These are phyloP conservation scores for Pistacia integerrima DNA, from an alignment of 345 rosid species.

Conservation along the genomic window DNA sequence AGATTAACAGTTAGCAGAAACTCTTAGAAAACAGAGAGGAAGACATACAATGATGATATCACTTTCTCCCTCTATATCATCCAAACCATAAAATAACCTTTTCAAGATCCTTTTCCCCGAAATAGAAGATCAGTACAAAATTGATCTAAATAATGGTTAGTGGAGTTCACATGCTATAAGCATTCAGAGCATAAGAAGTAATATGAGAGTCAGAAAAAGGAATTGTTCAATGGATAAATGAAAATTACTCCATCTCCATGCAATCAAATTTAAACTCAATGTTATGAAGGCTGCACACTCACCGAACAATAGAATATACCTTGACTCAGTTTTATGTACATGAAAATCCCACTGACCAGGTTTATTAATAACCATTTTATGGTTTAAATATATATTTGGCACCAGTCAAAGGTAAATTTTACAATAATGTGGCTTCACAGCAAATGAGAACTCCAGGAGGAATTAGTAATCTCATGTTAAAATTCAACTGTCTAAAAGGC, in stretches of 20 bases:
- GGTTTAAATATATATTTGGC: slow-evolving; percentile 1
- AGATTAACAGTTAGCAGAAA: background rate
- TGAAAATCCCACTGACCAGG: background rate
- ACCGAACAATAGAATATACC: background rate
- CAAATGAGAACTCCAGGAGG: slow-evolving; percentile 18
- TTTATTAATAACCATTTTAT: background rate
- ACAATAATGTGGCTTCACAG: background rate
- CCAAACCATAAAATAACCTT: slow-evolving; percentile 83
- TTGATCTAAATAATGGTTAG: slow-evolving; percentile 15
- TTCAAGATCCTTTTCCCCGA: slow-evolving; percentile 86
- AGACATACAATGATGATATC: slow-evolving; percentile 83
- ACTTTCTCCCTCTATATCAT: slow-evolving; percentile 64
- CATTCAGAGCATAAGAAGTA: background rate
- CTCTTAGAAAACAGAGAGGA: slow-evolving; percentile 6
- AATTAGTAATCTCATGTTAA: background rate
- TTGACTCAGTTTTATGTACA: background rate
- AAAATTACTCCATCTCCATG: slow-evolving; percentile 31
- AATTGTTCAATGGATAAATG: background rate
- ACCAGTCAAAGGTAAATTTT: slow-evolving; percentile 4
- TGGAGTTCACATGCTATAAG: background rate
- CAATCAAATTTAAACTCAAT: background rate
- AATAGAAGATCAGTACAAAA: slow-evolving; percentile 20
- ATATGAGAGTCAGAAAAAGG: background rate
- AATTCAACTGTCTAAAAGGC: background rate
- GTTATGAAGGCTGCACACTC: background rate